Percentiles rank a stretch among this genome's conserved stretches.
Evolutionary conservation across 2,329 filamentous ascomycete species (phyloP).

Genomic region (Colletotrichum sp.): DNA sequence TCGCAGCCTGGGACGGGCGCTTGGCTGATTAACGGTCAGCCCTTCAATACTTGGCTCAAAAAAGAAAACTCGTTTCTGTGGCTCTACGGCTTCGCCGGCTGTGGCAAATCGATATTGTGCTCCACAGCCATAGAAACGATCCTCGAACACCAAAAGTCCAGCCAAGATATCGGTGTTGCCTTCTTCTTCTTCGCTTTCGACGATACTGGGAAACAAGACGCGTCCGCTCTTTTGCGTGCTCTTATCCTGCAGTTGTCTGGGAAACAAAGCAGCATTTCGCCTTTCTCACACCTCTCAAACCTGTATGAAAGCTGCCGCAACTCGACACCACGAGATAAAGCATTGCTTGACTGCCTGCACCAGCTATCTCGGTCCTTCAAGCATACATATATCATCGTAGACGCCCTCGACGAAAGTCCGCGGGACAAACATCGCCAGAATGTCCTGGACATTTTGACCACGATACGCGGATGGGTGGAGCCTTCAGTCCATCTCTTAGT

Average conservation of each 20-base stretch:
- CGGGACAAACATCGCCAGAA: background rate
- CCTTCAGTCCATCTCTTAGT: slow-evolving; percentile 30
- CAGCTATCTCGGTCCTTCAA: background rate
- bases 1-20: slow-evolving; percentile 33
- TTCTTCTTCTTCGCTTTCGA: slow-evolving; percentile 47
- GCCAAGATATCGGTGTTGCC: slow-evolving; percentile 29
- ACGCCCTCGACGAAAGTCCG: background rate
- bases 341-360: background rate
- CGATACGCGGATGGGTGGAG: fast-evolving
- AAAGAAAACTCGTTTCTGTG: slow-evolving; percentile 37
- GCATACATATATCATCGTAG: background rate
- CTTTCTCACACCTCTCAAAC: fast-evolving
- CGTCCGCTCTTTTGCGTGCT: slow-evolving; percentile 33
- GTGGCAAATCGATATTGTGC: slow-evolving; percentile 43
- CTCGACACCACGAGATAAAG: background rate
- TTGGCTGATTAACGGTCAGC: slow-evolving; percentile 31
- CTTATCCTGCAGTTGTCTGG: slow-evolving; percentile 36
- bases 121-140: slow-evolving; percentile 38
- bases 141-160: slow-evolving; percentile 20
- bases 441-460: background rate
- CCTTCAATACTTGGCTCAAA: slow-evolving; percentile 31
- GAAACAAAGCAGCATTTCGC: background rate
- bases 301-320: background rate
- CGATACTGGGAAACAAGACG: slow-evolving; percentile 34
- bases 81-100: slow-evolving; percentile 42